phyloP scores from a whole-genome alignment of 2,329 filamentous ascomycete species.

The Xylaria sp. region DNA sequence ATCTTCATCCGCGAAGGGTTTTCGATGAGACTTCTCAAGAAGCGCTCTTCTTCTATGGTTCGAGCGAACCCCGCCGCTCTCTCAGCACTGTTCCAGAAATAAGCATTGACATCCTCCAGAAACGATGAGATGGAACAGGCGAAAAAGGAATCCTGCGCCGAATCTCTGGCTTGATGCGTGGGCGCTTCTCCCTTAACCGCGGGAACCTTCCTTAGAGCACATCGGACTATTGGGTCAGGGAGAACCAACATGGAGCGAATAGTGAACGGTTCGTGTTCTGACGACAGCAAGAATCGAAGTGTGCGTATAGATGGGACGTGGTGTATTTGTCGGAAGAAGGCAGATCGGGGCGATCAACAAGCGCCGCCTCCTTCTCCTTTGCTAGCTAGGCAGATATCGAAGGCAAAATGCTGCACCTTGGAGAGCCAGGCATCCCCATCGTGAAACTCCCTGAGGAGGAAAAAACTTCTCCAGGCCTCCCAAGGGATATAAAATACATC shows the following conservation, averaged over 20 bases:
- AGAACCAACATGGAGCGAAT: neutral
- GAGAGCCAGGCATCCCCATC: neutral
- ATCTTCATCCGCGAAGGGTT: neutral
- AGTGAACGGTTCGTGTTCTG: neutral
- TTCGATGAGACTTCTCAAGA: neutral
- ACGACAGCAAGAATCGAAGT: neutral
- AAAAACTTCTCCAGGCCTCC: conserved; percentile 13
- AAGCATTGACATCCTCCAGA: neutral
- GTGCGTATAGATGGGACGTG: neutral
- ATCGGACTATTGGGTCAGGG: neutral
- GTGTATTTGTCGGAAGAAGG: neutral
- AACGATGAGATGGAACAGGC: neutral
- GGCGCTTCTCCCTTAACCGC: neutral
- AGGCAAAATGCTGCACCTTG: neutral
- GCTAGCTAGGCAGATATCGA: neutral
- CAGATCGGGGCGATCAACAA: no score
- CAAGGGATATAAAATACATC: conserved; percentile 9
- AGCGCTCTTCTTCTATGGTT: neutral
- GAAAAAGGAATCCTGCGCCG: no score
- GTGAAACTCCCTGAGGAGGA: conserved; percentile 9
- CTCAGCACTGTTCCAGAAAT: neutral
- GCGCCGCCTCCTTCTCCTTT: no score
- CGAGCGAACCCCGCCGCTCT: neutral
- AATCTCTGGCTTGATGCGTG: neutral
- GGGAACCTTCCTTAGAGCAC: neutral